Evolutionary conservation across 495 filamentous ascomycete species (phyloP), one percentile per base, ranked within the genome.

Genomic region (Pyrenopolyporus hunteri): DNA sequence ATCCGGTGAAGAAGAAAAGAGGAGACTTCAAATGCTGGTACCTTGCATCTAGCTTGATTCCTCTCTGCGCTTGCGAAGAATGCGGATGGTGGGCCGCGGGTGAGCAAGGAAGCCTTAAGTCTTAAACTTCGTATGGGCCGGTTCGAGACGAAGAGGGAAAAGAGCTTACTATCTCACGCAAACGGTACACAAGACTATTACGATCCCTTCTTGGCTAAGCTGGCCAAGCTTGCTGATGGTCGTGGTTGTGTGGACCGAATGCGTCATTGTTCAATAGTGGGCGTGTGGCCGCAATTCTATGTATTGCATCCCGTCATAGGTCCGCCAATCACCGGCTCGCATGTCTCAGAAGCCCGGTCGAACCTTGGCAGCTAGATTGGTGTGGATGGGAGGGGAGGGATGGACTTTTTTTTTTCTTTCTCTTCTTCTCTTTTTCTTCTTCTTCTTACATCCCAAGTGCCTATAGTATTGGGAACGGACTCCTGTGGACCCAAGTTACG

Each of bases 261-360:
- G 66, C 69, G 66, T 71, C 69, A 71, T 69, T 59, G 54, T 57
- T 54, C 58, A 58, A 60, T 66, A 66, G 64, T 31, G 64, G n/a
- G 57, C 53, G 40, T 54, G 57, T 68, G 57, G 59, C 46, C 13
- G 57, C 51, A 31, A 45, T 39, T 62, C 50, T 42, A n/a, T 29
- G 26, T 64, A 60, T 57, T 57, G 52, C 51, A 46, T 53, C 57
- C 53, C 57, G 57, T 66, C 51, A 61, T 60, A 63, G 47, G 35
- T 10, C 52, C 46, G 64, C 57, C 68, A 64, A 70, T 66, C 53
- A 63, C 39, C 25, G 23, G 53, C 29, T 59, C 47, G 42, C 35
- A 10, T 67, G 58, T 67, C 64, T 66, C 57, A 66, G 51, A 60
- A 57, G 55, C 32, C 48, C 48, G 58, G 59, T 40, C 40, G 47